Base-by-base conservation (phyloP, 768 basidiomycete genomes). In the Dentipellis sp. region DNA sequence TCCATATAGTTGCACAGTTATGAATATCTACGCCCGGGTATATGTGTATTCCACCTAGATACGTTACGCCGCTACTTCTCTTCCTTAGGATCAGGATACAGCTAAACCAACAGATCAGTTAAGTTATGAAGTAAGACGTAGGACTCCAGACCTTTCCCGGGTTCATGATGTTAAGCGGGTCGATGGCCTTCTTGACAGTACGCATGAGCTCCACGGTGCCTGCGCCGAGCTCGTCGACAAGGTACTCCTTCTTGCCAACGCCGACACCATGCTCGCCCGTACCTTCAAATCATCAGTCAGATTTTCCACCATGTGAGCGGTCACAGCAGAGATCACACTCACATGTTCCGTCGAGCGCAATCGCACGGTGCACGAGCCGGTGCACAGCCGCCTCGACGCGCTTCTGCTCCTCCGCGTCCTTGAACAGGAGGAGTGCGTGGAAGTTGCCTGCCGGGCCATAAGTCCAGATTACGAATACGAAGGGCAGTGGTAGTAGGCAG, bases 181-280 rank as follows among this genome's bases (percentile, higher is more conserved):
- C 93, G 11, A 93, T 72, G 2, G 84, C 78, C 40, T 71, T 70
- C 69, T 95, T 97, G 63, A 97, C 77, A n/a, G 77, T 80, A 72
- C 81, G 83, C 92, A 97, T 93, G 10, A 95, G 72, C 49, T 82
- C 79, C 10, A 97, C 84, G 0, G 93, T 94, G 4, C 82, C 84
- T 48, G 73, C 74, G 0, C 94, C 94, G 0, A 97, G 78, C 67
- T 97, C 94, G n/a, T 84, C 77, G 16, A 72, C 67, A 2, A 97
- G 78, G 68, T 90, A 95, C 64, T 87, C 81, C 62, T 82, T 86
- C 73, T 94, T 94, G 10, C 91, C 91, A 7, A 93, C 69, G 1
- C 92, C 91, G 12, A 94, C 86, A 0, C 91, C 91, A 67, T 94
- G 91, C 67, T 94, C 91, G 9, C 90, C 89, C 3, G 87, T 89